A percentile compares a stretch with the other conserved stretches of the same genome.
Conservation (phyloP, 768 basidiomycete genomes). For the Calocera cornea region DNA sequence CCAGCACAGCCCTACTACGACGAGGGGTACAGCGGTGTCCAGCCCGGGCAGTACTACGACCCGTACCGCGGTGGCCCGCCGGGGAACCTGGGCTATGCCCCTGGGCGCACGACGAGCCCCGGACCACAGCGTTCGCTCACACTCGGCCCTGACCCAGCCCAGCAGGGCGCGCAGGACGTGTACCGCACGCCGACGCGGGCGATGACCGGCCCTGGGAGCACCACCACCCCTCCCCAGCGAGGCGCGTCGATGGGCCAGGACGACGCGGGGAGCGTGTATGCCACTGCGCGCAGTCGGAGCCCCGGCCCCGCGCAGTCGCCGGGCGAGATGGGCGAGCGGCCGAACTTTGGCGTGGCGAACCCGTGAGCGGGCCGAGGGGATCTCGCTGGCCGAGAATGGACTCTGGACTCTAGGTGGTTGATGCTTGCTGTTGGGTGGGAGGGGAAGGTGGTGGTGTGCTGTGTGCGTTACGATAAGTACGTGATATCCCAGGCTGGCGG, state of each 20-base stretch:
- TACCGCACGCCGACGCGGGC: neutral
- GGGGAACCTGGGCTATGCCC: neutral
- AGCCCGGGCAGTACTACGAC: conserved; percentile 43
- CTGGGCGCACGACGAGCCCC: neutral
- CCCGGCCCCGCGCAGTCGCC: neutral
- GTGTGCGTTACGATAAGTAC: too few species aligned
- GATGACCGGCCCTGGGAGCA: neutral
- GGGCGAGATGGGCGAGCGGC: neutral
- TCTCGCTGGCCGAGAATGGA: conserved; percentile 4
- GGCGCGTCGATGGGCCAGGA: neutral
- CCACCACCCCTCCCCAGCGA: neutral
- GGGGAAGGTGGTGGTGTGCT: too few species aligned
- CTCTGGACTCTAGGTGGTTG: neutral
- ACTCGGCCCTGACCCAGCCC: neutral
- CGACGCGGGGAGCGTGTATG: neutral
- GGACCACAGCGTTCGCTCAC: neutral
- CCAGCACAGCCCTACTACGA: conserved; percentile 65
- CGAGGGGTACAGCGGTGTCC: conserved; percentile 32
- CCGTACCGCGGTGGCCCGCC: conserved; percentile 46
- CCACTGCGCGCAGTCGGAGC: neutral
- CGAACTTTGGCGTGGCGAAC: neutral
- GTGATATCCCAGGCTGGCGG: too few species aligned
- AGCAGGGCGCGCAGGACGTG: neutral
- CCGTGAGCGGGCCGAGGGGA: neutral
- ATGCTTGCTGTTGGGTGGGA: too few species aligned